A percentile compares a stretch with the other conserved stretches of the same genome.
Evolutionary conservation across 345 rosid species (phyloP).

Genomic region (Gynandropsis gynandra): DNA sequence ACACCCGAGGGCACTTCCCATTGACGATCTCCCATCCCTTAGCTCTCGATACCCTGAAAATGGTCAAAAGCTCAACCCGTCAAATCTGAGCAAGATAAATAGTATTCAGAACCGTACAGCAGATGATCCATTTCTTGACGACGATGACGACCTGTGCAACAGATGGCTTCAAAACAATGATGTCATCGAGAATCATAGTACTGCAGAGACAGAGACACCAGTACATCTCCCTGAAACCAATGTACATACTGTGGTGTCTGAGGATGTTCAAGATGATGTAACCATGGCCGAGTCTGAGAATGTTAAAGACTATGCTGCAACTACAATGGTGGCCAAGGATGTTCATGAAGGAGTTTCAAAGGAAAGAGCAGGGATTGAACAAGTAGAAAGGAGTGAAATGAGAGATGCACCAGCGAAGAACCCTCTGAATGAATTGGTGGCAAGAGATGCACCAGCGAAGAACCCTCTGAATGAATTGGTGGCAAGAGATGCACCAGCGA

Average conservation of each 20-base stretch:
- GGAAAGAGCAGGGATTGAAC: neutral
- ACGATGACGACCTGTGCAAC: constrained; percentile 36
- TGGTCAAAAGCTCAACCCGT: constrained; percentile 23
- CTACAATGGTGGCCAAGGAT: constrained; percentile 1
- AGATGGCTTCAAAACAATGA: constrained; percentile 33
- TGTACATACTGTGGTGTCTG: constrained; percentile 22
- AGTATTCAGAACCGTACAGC: constrained; percentile 17
- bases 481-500: no score
- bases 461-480: no score
- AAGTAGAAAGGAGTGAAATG: neutral
- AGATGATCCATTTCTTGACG: constrained; percentile 17
- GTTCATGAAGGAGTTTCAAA: constrained; percentile 18
- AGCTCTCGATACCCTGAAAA: constrained; percentile 21
- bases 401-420: constrained; percentile 16
- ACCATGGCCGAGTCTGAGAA: constrained; percentile 23
- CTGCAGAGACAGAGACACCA: constrained; percentile 18
- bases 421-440: no score
- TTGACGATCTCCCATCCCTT: constrained; percentile 35
- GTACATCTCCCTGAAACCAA: constrained; percentile 15
- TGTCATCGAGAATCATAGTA: constrained; percentile 21
- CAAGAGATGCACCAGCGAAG: no score
- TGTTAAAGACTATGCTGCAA: constrained; percentile 16
- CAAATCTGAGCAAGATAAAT: constrained; percentile 24
- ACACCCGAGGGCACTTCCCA: constrained; percentile 73
- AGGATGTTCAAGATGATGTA: constrained; percentile 23